Evolutionary conservation across 768 basidiomycete genomes (phyloP).

Genomic region (Boletus rex-veris): DNA sequence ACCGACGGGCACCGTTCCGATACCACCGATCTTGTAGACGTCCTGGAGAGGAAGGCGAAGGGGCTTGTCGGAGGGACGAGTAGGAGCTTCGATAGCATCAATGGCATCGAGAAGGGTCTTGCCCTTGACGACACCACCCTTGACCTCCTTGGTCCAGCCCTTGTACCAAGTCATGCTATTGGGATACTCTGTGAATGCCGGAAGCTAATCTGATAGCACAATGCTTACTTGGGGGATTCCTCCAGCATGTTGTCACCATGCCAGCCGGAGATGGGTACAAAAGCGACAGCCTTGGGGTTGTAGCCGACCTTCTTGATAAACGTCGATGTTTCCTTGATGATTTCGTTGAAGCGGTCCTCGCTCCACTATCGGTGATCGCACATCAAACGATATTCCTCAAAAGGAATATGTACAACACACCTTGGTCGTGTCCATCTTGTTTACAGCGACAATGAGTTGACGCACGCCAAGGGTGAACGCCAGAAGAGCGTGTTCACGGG

Average conservation of each 20-base stretch:
- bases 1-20: conserved; percentile 99
- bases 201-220: not conserved
- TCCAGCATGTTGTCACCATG: conserved; percentile 99
- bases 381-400: not conserved
- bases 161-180: conserved; percentile 98
- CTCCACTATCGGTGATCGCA: conserved; percentile 65
- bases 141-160: conserved; percentile 98
- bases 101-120: conserved; percentile 99
- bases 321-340: conserved; percentile 93
- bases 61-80: conserved; percentile 97
- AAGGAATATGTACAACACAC: conserved; percentile 35
- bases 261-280: conserved; percentile 99
- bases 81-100: conserved; percentile 97
- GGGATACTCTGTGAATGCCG: conserved; percentile 14
- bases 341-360: conserved; percentile 99
- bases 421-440: conserved; percentile 99
- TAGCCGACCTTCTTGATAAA: conserved; percentile 99
- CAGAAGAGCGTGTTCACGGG: conserved; percentile 99
- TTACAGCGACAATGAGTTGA: conserved; percentile 99
- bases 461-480: conserved; percentile 99
- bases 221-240: conserved; percentile 85
- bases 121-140: conserved; percentile 90
- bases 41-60: conserved; percentile 99
- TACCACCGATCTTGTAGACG: conserved; percentile 99
- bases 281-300: conserved; percentile 98